Base-by-base conservation (phyloP, 371 early-diverging fungal genomes). In the Rhizopus sp. region DNA sequence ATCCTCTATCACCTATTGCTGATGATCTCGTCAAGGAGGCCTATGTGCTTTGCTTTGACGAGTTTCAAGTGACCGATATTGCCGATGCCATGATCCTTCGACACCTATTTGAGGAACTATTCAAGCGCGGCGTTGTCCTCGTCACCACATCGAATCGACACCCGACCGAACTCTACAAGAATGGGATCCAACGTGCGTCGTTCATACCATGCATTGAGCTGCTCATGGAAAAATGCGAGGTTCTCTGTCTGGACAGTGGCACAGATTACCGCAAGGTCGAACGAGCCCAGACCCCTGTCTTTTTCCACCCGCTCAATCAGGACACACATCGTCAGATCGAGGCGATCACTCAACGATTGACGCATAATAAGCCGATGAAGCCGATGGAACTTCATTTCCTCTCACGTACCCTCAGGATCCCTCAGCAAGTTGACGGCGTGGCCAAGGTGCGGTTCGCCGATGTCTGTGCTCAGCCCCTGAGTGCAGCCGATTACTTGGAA, bases 21-120 rank as follows among this genome's bases (percentile, higher is more conserved):
- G 81, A 85, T 16, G 90, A 94, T 29, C 64, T 97, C 15, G 89
- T 90, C 6, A 73, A 73, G 48, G 88, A 91, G 15, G 88, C 93
- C 4, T 87, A 88, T 60, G 84, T 98, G 0, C 69, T 97, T 8
- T 98, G 97, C 64, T 92, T 98, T 78, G 98, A 98, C 63, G 98
- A 98, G 66, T 90, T 98, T 59, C 98, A 98, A 68, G 93, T 97
- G 5, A 96, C 96, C 0, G 96, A 97, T 67, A 96, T 97, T 60
- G 94, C 93, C 1, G 97, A 97, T 66, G 98, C 98, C 51, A 96
- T 96, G 97, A 85, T 98, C 46, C 63, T 96, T 41, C 82, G 95
- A 12, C 86, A 90, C 10, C 73, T 98, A 16, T 85, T 95, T 63
- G 78, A 83, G 3, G 92, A 91, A 55, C 71, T 97, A 31, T 91